Evolutionary conservation across 805 yeast species (phyloP), one percentile per base, ranked within the genome.

Genomic region (Ogataea salicorniae): DNA sequence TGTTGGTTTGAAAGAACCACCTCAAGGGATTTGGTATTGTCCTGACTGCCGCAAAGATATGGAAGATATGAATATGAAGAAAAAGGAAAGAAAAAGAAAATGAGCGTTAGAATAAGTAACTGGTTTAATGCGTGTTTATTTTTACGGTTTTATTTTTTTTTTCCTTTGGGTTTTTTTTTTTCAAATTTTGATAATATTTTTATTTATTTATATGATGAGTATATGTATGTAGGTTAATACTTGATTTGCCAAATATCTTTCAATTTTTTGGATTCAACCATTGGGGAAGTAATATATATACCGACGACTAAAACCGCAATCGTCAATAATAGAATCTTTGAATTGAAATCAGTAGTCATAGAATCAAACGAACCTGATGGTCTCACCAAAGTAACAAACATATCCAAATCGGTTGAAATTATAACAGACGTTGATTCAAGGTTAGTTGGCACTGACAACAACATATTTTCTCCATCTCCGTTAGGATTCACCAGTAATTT

Each of bases 1-100:
- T 73, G 98, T 94, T 39, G 97, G 97, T 1, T 75, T 94, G 53
- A 87, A 84, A 34, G 91, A 87, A 50, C 97, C 96, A 9, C 99
- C 99, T 5, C 81, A 82, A 59, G 98, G 97, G 15, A 84, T 86
- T 42, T 94, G 99, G 99, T 92, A 83, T 64, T 94, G 99, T 71
- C 92, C 97, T 0, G 92, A 87, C 52, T 91, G 98, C 73, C 66
- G 70, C 17, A 68, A 64, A 45, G 61, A 61, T 37, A 48, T 61
- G 57, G 60, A 57, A 39, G 46, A 57, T 23, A 60, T 51, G 9
- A 50, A 52, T 15, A 51, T 45, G 23, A 60, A 57, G 46, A 61
- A 57, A 46, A 56, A 55, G 41, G 64, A 63, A 6, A 52, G 60
- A 18, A 58, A 55, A 51, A 52, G 59, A 47, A 55, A 52, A 26